phyloP scores from a whole-genome alignment of 257 asterid genomes.

The Scutellaria galericulata region DNA sequence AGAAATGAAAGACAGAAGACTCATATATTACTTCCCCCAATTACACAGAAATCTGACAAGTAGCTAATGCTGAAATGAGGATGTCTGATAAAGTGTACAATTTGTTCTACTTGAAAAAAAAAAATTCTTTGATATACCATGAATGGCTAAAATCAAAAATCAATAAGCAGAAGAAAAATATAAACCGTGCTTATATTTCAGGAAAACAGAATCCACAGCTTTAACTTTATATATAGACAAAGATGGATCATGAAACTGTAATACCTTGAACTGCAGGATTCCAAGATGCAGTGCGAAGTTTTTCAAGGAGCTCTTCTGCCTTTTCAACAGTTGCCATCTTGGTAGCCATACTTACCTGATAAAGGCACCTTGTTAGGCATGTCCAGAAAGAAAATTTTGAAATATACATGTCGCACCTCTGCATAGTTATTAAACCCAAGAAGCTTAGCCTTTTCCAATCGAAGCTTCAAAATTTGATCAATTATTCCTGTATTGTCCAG shows the following conservation, averaged over 20 bases:
- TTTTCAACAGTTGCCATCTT: constrained; percentile 95
- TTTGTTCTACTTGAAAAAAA: neutral
- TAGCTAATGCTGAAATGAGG: constrained; percentile 11
- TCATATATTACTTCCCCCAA: constrained; percentile 5
- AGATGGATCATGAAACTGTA: constrained; percentile 16
- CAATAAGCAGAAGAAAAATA: constrained; percentile 17
- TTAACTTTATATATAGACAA: constrained; percentile 4
- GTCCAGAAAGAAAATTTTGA: constrained; percentile 14
- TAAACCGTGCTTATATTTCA: neutral
- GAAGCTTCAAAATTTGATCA: constrained; percentile 86
- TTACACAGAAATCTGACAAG: constrained; percentile 1
- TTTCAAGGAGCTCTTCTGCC: constrained; percentile 91
- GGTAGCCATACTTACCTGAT: constrained; percentile 91
- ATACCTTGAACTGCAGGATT: constrained; percentile 77
- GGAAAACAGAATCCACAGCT: neutral
- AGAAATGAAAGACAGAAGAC: neutral
- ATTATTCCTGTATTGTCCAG: constrained; percentile 80
- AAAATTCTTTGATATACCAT: neutral
- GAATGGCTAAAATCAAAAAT: constrained; percentile 9
- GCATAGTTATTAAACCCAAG: constrained; percentile 94
- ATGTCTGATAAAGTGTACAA: neutral
- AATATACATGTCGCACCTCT: constrained; percentile 58
- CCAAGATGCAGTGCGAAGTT: constrained; percentile 92
- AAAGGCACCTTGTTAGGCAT: constrained; percentile 40
- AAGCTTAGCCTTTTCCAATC: constrained; percentile 93